These are phyloP conservation scores for Didymella segeticola DNA, from an alignment of 2,329 filamentous ascomycete species.

Conservation along the genomic window DNA sequence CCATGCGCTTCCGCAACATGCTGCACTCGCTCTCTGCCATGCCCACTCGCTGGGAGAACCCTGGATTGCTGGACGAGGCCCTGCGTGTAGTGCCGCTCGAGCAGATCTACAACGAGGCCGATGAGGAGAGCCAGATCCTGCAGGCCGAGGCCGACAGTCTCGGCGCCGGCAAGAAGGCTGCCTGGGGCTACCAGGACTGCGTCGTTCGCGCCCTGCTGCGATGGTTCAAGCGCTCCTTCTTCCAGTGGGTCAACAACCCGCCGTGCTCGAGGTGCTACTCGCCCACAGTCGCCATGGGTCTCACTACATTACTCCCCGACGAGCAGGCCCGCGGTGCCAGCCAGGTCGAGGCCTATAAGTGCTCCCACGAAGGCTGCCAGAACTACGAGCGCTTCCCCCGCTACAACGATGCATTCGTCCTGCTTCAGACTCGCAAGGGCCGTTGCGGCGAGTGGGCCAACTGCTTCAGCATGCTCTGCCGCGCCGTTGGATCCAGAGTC, in stretches of 20 bases:
- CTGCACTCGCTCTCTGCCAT: conserved; percentile 86
- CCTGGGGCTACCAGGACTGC: conserved; percentile 98
- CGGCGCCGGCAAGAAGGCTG: conserved; percentile 77
- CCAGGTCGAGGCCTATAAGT: conserved; percentile 88
- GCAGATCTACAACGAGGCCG: conserved; percentile 89
- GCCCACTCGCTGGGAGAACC: conserved; percentile 95
- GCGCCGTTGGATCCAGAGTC: conserved; percentile 87
- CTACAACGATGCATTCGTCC: conserved; percentile 92
- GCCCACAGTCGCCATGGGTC: conserved; percentile 81
- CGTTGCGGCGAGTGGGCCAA: conserved; percentile 97
- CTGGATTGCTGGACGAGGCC: conserved; percentile 90
- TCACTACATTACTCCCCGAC: conserved; percentile 84
- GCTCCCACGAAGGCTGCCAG: conserved; percentile 76
- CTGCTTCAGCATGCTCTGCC: conserved; percentile 98
- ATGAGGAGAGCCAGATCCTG: conserved; percentile 89
- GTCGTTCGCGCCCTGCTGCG: conserved; percentile 87
- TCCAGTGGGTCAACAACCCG: conserved; percentile 96
- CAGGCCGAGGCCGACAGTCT: conserved; percentile 88
- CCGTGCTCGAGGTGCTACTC: conserved; percentile 81
- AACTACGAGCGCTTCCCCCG: conserved; percentile 88
- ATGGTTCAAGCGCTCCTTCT: conserved; percentile 97
- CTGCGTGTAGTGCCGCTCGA: conserved; percentile 85
- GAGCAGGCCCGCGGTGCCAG: conserved; percentile 88
- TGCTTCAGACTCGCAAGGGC: conserved; percentile 84
- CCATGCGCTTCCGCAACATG: conserved; percentile 67